These are phyloP conservation scores for Phytopythium cucurbitacearum DNA, from an alignment of 352 stramenopile genomes.

Conservation along the genomic window DNA sequence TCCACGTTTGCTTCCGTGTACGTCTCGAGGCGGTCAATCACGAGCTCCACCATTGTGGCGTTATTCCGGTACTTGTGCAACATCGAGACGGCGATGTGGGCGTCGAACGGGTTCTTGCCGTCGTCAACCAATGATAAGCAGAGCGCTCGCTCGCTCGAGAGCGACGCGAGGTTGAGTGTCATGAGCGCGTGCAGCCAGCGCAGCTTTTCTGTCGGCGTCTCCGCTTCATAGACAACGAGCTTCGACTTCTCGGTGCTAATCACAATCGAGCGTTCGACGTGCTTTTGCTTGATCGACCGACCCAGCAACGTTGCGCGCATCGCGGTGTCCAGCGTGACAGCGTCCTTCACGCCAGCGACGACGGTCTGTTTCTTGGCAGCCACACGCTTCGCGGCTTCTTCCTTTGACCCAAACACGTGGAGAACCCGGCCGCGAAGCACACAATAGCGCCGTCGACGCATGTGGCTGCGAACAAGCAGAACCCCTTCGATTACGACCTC, in stretches of 20 bases:
- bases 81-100: constrained; percentile 59
- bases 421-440: constrained; percentile 52
- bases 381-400: constrained; percentile 19
- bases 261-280: constrained; percentile 53
- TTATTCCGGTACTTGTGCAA: constrained; percentile 76
- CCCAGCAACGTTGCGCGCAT: constrained; percentile 50
- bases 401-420: constrained; percentile 60
- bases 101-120: constrained; percentile 41
- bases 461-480: constrained; percentile 51
- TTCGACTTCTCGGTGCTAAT: constrained; percentile 75
- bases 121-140: constrained; percentile 56
- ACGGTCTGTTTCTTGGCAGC: constrained; percentile 50
- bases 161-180: constrained; percentile 53
- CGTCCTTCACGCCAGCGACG: constrained; percentile 62
- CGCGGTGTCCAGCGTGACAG: constrained; percentile 49
- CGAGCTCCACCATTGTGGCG: constrained; percentile 44
- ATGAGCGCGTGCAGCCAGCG: constrained; percentile 72
- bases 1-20: constrained; percentile 69
- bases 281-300: constrained; percentile 9
- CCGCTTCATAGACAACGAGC: constrained; percentile 57
- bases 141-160: constrained; percentile 43
- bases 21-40: constrained; percentile 57
- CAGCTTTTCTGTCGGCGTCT: constrained; percentile 70
- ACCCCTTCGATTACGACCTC: constrained; percentile 46
- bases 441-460: constrained; percentile 62